These are phyloP conservation scores for Termitomyces sp. DNA, from an alignment of 768 basidiomycete genomes.

Conservation along the genomic window DNA sequence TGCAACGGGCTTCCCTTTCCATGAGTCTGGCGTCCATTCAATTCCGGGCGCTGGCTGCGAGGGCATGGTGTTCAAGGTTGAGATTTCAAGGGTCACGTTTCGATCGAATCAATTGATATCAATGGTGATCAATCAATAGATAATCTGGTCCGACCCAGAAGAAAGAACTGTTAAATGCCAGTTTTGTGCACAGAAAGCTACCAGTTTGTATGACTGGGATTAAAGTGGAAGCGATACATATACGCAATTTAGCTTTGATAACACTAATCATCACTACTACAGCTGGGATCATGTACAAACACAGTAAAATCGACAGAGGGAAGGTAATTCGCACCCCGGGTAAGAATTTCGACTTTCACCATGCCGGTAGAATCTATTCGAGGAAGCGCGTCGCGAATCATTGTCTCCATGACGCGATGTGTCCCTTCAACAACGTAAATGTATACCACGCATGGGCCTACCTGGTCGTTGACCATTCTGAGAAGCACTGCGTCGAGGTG, in stretches of 20 bases:
- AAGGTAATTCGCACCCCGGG: background rate
- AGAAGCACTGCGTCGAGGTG: background rate
- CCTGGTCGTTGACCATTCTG: background rate
- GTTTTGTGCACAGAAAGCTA: background rate
- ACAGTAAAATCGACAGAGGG: slow-evolving; percentile 1
- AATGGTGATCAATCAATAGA: background rate
- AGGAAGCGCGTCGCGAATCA: background rate
- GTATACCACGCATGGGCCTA: background rate
- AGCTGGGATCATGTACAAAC: background rate
- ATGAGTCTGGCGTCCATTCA: slow-evolving; percentile 71
- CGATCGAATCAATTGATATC: background rate
- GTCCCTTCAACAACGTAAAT: background rate
- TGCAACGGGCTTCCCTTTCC: slow-evolving; percentile 71
- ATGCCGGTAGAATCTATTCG: background rate
- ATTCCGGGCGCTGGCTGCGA: background rate
- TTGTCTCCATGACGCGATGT: background rate
- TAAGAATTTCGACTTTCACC: background rate
- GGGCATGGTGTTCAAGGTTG: background rate
- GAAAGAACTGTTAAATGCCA: no score
- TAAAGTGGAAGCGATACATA: background rate
- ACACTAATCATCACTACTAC: background rate
- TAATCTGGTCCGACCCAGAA: no score
- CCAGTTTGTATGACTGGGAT: background rate
- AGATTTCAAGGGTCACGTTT: background rate
- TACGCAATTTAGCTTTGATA: background rate